Evolutionary conservation across 345 rosid species (phyloP), one percentile per base, ranked within the genome.

Genomic region (Balakata baccata): DNA sequence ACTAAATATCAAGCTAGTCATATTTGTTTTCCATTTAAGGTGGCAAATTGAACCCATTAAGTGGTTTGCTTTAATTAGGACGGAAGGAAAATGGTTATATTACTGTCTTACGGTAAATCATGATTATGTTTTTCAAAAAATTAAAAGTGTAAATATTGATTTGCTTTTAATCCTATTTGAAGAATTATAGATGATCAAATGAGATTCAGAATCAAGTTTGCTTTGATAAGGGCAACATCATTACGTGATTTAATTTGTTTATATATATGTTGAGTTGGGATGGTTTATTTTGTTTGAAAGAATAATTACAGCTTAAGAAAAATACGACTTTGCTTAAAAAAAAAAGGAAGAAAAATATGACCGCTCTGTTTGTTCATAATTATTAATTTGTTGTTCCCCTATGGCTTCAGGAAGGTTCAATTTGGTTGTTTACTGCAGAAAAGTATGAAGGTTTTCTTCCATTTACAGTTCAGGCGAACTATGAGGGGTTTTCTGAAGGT

Each of bases 401-500:
- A 69, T 56, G 67, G 52, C 43, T 70, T 69, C 82, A 90, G 90
- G 92, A 87, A 74, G 87, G 89, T 70, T 88, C 92, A 41, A 78
- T 81, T 69, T 88, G 92, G 92, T 77, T 87, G 38, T 86, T 86
- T 81, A 88, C 92, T 13, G 73, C 87, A 23, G 68, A 83, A 37
- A 81, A 85, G 22, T 79, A 84, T 34, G 87, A 84, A 53, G 88
- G 86, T 43, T 80, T 83, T 38, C 86, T 76, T 71, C 88, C 88
- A 6, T 82, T 83, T 64, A 86, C 94, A 12, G 89, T 86, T 77
- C 82, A 83, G 79, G 90, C 94, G 50, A 89, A 83, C 80, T 81
- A 81, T 75, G 82, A 78, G 7, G 90, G 92, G 11, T 87, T 87
- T 75, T 89, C 92, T 41, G 89, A 89, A 84, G 94, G 94, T 89